Evolutionary conservation across 1,284 basidiomycete genomes (phyloP).

Genomic region (Sanghuangporus sanghuang): DNA sequence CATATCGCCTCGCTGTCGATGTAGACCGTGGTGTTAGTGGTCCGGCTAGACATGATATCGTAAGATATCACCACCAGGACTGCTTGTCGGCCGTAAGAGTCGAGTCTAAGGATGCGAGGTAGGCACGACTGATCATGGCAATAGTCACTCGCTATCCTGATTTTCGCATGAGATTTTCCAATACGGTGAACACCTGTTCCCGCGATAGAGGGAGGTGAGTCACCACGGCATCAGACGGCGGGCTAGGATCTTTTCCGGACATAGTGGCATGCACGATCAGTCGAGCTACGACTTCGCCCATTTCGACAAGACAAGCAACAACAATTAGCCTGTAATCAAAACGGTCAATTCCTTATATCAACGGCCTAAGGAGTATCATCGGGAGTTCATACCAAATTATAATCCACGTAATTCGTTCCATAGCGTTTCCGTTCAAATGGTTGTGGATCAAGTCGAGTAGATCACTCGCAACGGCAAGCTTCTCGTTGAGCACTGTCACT

Average conservation of each 20-base stretch:
- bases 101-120: not conserved
- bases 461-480: constrained; percentile 83
- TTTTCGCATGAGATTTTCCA: constrained; percentile 33
- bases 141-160: not conserved
- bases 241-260: constrained; percentile 23
- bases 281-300: constrained; percentile 83
- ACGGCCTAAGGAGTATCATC: not conserved
- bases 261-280: constrained; percentile 61
- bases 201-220: constrained; percentile 29
- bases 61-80: not conserved
- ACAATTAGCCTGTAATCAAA: constrained; percentile 67
- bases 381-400: constrained; percentile 71
- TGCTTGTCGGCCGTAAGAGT: not conserved
- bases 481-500: constrained; percentile 87
- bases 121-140: not conserved
- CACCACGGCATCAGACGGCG: constrained; percentile 25
- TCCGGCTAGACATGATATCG: not conserved
- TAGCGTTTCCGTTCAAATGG: constrained; percentile 86
- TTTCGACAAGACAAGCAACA: constrained; percentile 79
- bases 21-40: not conserved
- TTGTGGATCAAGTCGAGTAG: constrained; percentile 92
- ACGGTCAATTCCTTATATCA: not conserved
- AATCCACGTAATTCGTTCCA: constrained; percentile 94
- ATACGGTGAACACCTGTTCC: constrained; percentile 35
- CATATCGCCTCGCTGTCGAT: not conserved